phyloP scores from a whole-genome alignment of 495 filamentous ascomycete species.

The Neurospora sp. region DNA sequence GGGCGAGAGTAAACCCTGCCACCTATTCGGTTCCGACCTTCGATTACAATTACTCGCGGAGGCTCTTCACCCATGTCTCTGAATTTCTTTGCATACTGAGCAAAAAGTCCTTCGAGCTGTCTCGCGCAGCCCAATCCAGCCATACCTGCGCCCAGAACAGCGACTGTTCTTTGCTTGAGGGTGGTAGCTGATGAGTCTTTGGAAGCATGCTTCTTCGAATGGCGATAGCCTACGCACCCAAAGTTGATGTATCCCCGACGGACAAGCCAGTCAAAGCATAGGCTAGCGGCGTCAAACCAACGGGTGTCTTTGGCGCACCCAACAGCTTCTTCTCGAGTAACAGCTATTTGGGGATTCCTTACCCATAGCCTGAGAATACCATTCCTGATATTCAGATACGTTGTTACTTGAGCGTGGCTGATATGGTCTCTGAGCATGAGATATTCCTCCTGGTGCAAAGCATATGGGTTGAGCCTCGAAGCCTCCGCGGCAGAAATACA shows the following conservation, averaged over 20 bases:
- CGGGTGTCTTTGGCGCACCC: conserved; percentile 84
- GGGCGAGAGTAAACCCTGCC: conserved; percentile 90
- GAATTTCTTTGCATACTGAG: conserved; percentile 60
- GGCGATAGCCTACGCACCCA: conserved; percentile 62
- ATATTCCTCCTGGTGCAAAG: conserved; percentile 80
- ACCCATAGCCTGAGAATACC: conserved; percentile 88
- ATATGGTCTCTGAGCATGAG: conserved; percentile 67
- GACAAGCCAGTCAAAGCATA: conserved; percentile 87
- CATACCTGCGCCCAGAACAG: conserved; percentile 91
- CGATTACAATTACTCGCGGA: conserved; percentile 72
- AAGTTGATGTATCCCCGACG: conserved; percentile 94
- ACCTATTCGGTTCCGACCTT: conserved; percentile 81
- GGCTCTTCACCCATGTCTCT: conserved; percentile 48
- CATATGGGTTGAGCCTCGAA: conserved; percentile 81
- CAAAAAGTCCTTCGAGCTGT: conserved; percentile 75
- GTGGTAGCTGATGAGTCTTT: conserved; percentile 12
- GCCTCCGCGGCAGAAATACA: conserved; percentile 80
- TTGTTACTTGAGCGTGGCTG: conserved; percentile 79
- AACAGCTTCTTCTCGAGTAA: conserved; percentile 78
- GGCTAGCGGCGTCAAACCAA: conserved; percentile 82
- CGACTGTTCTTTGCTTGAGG: conserved; percentile 54
- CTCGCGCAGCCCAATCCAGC: conserved; percentile 84
- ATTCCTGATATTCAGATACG: conserved; percentile 96
- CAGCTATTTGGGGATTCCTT: conserved; percentile 76
- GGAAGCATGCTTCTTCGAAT: conserved; percentile 20